These are phyloP conservation scores for Discostella stelligera DNA, from an alignment of 352 stramenopile genomes.

Conservation along the genomic window DNA sequence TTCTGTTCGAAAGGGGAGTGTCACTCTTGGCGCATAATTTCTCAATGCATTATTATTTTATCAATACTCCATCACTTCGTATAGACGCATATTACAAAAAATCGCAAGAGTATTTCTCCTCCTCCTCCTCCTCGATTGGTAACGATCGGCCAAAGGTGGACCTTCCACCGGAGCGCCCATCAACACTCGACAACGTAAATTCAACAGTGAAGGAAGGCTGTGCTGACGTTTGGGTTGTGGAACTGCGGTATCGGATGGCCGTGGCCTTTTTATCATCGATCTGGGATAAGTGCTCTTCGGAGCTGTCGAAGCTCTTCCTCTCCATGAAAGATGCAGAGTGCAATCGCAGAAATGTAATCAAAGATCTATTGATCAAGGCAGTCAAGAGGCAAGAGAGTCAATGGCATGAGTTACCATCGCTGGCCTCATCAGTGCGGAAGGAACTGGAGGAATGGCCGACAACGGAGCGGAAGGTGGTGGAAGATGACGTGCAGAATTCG, in stretches of 20 bases:
- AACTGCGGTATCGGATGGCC: slow-evolving; percentile 74
- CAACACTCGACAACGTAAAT: too few species aligned
- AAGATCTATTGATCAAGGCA: slow-evolving; percentile 68
- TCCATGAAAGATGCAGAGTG: slow-evolving; percentile 72
- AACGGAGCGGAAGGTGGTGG: slow-evolving; percentile 47
- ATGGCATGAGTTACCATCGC: slow-evolving; percentile 57
- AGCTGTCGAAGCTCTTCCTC: slow-evolving; percentile 65
- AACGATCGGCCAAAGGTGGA: slow-evolving; percentile 21
- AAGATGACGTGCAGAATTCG: slow-evolving; percentile 58
- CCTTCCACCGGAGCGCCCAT: slow-evolving; percentile 12
- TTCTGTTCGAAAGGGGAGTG: neutral
- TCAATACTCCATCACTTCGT: neutral
- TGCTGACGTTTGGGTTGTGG: slow-evolving; percentile 60
- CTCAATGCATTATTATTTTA: neutral
- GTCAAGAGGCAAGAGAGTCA: slow-evolving; percentile 63
- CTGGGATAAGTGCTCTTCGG: slow-evolving; percentile 68
- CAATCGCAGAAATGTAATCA: slow-evolving; percentile 53
- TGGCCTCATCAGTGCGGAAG: slow-evolving; percentile 56
- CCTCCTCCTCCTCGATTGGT: slow-evolving; percentile 14
- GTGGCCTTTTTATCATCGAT: slow-evolving; percentile 63
- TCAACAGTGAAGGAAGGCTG: slow-evolving; percentile 20
- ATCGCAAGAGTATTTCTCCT: slow-evolving; percentile 28
- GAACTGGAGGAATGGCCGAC: slow-evolving; percentile 63
- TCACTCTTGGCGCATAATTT: too few species aligned
- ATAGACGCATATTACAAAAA: slow-evolving; percentile 51